Evolutionary conservation across 257 asterid species (phyloP).

Genomic region (Agastache rugosa): DNA sequence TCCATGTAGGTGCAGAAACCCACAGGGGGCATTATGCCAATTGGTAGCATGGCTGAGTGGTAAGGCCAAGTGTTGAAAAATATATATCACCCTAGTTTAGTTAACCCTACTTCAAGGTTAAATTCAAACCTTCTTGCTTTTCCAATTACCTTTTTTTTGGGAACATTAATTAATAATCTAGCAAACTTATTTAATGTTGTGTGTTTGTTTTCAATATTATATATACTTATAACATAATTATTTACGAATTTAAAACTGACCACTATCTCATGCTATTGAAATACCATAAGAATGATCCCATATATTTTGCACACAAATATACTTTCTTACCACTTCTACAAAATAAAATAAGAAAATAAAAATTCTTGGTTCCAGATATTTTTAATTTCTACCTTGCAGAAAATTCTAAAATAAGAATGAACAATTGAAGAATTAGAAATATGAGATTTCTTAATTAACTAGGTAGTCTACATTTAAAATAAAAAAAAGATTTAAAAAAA

Average conservation of each 20-base stretch:
- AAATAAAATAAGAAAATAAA: too few species aligned
- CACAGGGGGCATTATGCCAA: conserved; percentile 42
- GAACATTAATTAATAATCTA: background rate
- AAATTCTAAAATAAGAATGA: background rate
- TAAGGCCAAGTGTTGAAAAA: conserved; percentile 60
- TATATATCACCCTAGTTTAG: conserved; percentile 30
- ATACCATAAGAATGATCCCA: background rate
- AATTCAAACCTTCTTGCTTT: background rate
- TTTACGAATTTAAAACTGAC: conserved; percentile 3
- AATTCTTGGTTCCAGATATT: too few species aligned
- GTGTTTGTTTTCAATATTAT: background rate
- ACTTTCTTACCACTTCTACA: too few species aligned
- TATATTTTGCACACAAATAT: background rate
- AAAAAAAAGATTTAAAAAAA: too few species aligned
- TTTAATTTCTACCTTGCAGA: background rate
- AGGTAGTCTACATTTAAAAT: background rate
- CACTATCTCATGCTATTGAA: background rate
- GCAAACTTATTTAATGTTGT: background rate
- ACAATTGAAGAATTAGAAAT: background rate
- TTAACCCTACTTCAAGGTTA: background rate
- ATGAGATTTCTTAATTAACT: background rate
- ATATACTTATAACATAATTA: too few species aligned
- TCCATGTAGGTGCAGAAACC: conserved; percentile 25
- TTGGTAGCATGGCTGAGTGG: conserved; percentile 60
- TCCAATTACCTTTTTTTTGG: background rate